Evolutionary conservation across 352 stramenopile genomes (phyloP), one percentile per base, ranked within the genome.

Genomic region (Pythium scleroteichum): DNA sequence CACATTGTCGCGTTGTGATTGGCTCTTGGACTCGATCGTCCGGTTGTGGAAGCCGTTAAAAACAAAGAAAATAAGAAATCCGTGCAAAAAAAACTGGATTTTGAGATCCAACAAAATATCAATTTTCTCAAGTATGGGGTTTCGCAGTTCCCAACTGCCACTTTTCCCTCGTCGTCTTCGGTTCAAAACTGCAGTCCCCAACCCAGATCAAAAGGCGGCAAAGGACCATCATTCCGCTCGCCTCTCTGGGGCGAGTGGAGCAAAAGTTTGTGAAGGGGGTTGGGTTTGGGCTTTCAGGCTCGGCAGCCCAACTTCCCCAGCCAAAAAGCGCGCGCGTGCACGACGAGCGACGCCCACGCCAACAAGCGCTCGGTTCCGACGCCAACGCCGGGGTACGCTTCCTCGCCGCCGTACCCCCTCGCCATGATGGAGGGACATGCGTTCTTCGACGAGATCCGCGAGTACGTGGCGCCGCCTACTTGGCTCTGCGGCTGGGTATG

Each of bases 371-470:
- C n/a, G n/a, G n/a, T n/a, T n/a, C 45, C 45, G 32, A 52, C 45
- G 45, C 29, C 29, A 35, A 35, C 29, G 29, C n/a, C n/a, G n/a
- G n/a, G n/a, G n/a, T n/a, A n/a, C n/a, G n/a, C n/a, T n/a, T n/a
- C n/a, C n/a, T n/a, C 42, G 20, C 10, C 42, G 20, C 9, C 42
- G 20, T 3, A 49, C 10, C 8, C 26, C 26, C 45, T 17, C 45
- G 24, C 47, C 47, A 53, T 35, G 29, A 64, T 64, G 57, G 57
- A 64, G 35, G 32, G 22, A 10, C 57, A 64, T 59, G 57, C 47
- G 35, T 79, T 86, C 64, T 88, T 87, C 40, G 73, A 83, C 5
- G 79, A 88, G 27, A 79, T 87, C 50, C 62, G 62, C 53, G 72
- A 79, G 79, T 89, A 73, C 51, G 73, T 51, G 7, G 41, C 40